Evolutionary conservation across 257 asterid genomes (phyloP), one percentile per base, ranked within the genome.

Genomic region (Ajuga chamaepitys): DNA sequence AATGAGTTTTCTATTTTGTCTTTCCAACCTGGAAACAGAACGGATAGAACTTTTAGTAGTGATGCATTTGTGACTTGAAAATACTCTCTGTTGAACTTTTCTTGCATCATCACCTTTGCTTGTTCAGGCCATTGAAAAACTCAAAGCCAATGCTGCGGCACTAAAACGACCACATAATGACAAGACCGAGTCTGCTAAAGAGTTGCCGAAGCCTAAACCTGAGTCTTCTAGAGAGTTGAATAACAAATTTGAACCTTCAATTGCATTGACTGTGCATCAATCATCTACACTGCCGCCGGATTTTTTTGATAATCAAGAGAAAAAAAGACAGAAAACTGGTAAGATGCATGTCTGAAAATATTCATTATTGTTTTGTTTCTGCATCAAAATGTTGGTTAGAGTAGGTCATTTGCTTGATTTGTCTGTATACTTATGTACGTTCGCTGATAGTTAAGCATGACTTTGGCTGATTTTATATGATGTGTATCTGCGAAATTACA

Each of bases 71-170:
- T 59, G 13, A 28, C 45, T 60, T 48, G 12, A 52, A 16, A 53
- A 64, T 78, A 58, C 48, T 55, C 54, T 14, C 44, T 4, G 4
- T 42, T 64, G 12, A 34, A 24, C 12, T 18, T 42, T 61, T 67
- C 64, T 67, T 42, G 32, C 66, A 38, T 40, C 35, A 12, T 64
- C 60, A 37, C 34, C 66, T 37, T 55, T 76, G 45, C 57, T 62
- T 72, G 64, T 70, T 38, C 79, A 93, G 97, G 98, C 97, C 38
- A 73, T 89, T 61, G 80, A 75, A 26, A 82, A 78, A 62, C 75
- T 78, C 63, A 93, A 89, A 84, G 97, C 95, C 51, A 84, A 67
- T 76, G 91, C 96, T 30, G 87, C 97, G 67, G 82, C 86, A 62
- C 62, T 44, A 16, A 80, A 73, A 62, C 81, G 26, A 45, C 68